Evolutionary conservation across 352 stramenopile genomes (phyloP), one percentile per base, ranked within the genome.

Genomic region (Pythium grandisporangium): DNA sequence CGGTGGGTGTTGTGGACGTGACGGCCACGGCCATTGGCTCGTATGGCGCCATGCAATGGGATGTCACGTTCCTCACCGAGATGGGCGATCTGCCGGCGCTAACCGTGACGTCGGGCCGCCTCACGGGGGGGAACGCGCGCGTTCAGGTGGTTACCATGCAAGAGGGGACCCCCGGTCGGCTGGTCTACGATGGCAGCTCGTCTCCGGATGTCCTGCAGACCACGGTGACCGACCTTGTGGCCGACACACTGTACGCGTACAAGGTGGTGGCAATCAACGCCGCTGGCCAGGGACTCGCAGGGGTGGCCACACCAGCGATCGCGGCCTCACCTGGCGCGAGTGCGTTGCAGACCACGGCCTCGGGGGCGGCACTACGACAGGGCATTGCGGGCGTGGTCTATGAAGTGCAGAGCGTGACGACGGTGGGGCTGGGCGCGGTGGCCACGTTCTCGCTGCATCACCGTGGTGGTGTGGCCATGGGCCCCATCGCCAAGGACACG

Each of bases 351-450:
- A 98, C 93, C 6, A 84, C 86, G n/a, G 93, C 93, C 1, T 85
- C 76, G 6, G 95, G 95, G 5, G 51, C 77, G 26, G 70, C 90
- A 3, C 57, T 98, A 17, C 41, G 47, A 1, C 73, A 83, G 38
- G 95, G 95, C 14, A 98, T 98, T 59, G 82, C 93, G 11, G 93
- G 94, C 4, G 72, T 95, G 24, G 89, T 99, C 19, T 95, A 95
- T 42, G 95, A 98, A 65, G 86, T 97, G 25, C 95, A 99, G 63
- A 94, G 72, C 13, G 63, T 98, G 12, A 71, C 55, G 17, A 85
- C 84, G 0, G 67, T 17, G 7, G 48, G 39, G 5, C 34, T 83
- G 1, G 60, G 36, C 0, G 16, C 58, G 1, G n/a, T n/a, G n/a
- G 76, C 45, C 5, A 53, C 50, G 5, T 88, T 94, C 42, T 73